These are phyloP conservation scores for Mycena haematopus DNA, from an alignment of 768 basidiomycete genomes.

Conservation along the genomic window DNA sequence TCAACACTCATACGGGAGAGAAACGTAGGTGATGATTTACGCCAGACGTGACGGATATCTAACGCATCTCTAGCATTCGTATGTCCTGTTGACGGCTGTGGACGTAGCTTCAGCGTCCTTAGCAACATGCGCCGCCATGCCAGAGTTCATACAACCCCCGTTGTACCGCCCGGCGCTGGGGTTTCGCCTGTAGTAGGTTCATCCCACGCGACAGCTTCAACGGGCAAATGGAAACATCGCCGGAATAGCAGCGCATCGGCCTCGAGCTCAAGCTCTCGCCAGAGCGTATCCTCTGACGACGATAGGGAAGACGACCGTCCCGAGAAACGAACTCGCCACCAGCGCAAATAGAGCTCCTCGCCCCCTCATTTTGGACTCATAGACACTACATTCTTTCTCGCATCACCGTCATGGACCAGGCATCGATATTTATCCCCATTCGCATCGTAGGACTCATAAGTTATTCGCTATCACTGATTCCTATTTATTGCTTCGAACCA, in stretches of 20 bases:
- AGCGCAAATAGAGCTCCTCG: constrained; percentile 28
- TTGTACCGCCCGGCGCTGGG: constrained; percentile 6
- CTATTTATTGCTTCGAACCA: constrained; percentile 14
- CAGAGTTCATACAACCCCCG: constrained; percentile 62
- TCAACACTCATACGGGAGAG: constrained; percentile 86
- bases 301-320: constrained; percentile 37
- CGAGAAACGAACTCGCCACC: constrained; percentile 42
- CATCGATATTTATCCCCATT: constrained; percentile 24
- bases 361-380: constrained; percentile 7
- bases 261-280: constrained; percentile 48
- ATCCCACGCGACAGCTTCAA: constrained; percentile 31
- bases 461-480: constrained; percentile 6
- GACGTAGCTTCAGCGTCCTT: constrained; percentile 83
- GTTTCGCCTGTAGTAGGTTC: constrained; percentile 30
- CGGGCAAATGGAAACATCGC: constrained; percentile 36
- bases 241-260: constrained; percentile 48
- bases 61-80: constrained; percentile 60
- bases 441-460: constrained; percentile 3
- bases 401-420: constrained; percentile 11
- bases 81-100: constrained; percentile 78
- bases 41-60: constrained; percentile 13
- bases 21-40: constrained; percentile 63
- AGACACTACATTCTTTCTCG: constrained; percentile 15
- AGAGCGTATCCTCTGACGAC: constrained; percentile 44
- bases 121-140: constrained; percentile 91